These are phyloP conservation scores for Hanseniaspora hatyaiensis DNA, from an alignment of 805 yeast genomes.

Conservation along the genomic window DNA sequence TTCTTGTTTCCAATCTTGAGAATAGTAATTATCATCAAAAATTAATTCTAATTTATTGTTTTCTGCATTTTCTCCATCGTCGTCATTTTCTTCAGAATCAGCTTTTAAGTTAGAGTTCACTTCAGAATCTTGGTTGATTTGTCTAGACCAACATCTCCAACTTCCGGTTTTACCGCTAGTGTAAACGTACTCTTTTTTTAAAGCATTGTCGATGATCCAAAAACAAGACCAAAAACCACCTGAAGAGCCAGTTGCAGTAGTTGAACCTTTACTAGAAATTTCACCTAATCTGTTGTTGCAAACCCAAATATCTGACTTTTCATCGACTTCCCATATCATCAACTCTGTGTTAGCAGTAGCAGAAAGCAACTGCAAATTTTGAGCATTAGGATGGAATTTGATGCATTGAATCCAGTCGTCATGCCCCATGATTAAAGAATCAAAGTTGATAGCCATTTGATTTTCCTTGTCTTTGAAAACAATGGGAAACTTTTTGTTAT, in stretches of 20 bases:
- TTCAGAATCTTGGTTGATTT: conserved; percentile 30
- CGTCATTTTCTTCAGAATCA: conserved; percentile 2
- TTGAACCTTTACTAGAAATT: conserved; percentile 87
- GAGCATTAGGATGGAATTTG: conserved; percentile 54
- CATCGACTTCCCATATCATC: conserved; percentile 89
- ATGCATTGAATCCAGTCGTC: conserved; percentile 93
- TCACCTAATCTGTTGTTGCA: conserved; percentile 77
- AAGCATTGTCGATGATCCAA: conserved; percentile 46
- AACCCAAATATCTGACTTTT: conserved; percentile 78
- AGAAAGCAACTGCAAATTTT: conserved; percentile 47
- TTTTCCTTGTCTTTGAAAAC: conserved; percentile 35
- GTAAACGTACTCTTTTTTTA: conserved; percentile 39
- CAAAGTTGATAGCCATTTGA: conserved; percentile 58
- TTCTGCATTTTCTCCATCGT: conserved; percentile 18
- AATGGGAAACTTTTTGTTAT: conserved; percentile 52
- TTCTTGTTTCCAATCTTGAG: conserved; percentile 17
- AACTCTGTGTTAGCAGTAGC: conserved; percentile 88
- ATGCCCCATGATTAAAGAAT: conserved; percentile 92
- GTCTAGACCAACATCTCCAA: conserved; percentile 59
- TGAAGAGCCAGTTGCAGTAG: conserved; percentile 93
- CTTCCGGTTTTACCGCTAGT: conserved; percentile 91
- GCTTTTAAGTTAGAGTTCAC: conserved; percentile 26
- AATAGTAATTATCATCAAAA: conserved; percentile 10
- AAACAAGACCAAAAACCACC: conserved; percentile 59
- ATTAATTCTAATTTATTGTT: conserved; percentile 21